These are phyloP conservation scores for Nakazawaea holstii DNA, from an alignment of 805 yeast species.

Conservation along the genomic window DNA sequence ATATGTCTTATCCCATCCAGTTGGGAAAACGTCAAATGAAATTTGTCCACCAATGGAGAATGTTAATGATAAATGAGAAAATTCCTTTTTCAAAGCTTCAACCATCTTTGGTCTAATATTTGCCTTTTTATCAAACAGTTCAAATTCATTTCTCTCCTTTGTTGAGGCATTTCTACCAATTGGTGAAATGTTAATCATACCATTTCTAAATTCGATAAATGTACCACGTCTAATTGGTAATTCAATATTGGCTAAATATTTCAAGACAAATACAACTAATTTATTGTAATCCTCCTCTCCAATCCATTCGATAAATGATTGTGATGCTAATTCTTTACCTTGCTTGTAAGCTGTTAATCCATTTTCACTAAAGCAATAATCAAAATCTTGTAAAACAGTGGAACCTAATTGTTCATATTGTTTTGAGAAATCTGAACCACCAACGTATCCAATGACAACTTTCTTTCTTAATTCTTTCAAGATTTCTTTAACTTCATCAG, in stretches of 20 bases:
- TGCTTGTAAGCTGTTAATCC: constrained; percentile 96
- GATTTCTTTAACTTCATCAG: constrained; percentile 71
- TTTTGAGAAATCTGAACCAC: constrained; percentile 92
- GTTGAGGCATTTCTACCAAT: constrained; percentile 97
- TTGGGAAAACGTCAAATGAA: constrained; percentile 98
- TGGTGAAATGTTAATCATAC: constrained; percentile 98
- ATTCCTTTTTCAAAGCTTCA: constrained; percentile 73
- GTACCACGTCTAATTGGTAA: constrained; percentile 98
- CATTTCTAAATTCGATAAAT: constrained; percentile 97
- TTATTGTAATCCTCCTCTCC: constrained; percentile 93
- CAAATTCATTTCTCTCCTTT: constrained; percentile 89
- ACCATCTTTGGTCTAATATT: constrained; percentile 84
- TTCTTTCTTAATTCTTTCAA: constrained; percentile 79
- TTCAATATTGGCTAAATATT: constrained; percentile 80
- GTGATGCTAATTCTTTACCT: constrained; percentile 85
- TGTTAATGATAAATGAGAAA: constrained; percentile 81
- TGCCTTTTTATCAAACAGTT: constrained; percentile 74
- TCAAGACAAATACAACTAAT: constrained; percentile 78
- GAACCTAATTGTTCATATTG: constrained; percentile 95
- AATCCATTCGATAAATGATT: constrained; percentile 90
- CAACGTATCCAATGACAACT: constrained; percentile 94
- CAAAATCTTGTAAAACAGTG: constrained; percentile 73
- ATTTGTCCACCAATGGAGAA: constrained; percentile 99
- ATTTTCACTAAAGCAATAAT: constrained; percentile 95
- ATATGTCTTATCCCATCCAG: constrained; percentile 99